phyloP scores from a whole-genome alignment of 371 early-diverging fungal genomes.

The Chytridiales sp. region DNA sequence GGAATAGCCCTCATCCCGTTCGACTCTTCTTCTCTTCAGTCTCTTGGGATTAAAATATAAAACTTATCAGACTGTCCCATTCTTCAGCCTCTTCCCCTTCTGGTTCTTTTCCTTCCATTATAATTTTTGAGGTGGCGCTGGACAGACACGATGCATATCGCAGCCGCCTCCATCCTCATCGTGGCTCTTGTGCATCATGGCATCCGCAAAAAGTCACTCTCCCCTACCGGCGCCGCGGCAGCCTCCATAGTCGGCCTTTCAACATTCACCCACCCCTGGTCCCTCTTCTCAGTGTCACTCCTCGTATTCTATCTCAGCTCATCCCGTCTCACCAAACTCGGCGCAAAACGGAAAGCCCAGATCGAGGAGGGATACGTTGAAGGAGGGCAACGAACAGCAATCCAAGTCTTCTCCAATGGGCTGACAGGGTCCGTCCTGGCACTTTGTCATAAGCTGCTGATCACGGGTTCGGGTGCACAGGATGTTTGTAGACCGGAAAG shows the following conservation, averaged over 20 bases:
- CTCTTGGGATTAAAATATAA: too few relatives aligned
- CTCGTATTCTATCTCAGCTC: conserved; percentile 74
- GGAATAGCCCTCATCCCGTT: too few relatives aligned
- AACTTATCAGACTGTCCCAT: too few relatives aligned
- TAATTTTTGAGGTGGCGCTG: too few relatives aligned
- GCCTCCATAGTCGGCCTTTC: conserved; percentile 72
- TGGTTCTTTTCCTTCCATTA: too few relatives aligned
- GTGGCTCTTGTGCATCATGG: conserved; percentile 54
- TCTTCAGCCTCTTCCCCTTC: too few relatives aligned
- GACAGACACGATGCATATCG: conserved; percentile 23
- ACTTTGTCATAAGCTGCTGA: conserved; percentile 52
- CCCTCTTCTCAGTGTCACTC: conserved; percentile 59
- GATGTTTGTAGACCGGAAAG: not conserved
- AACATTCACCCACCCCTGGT: conserved; percentile 65
- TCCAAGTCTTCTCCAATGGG: conserved; percentile 83
- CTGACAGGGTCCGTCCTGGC: conserved; percentile 66
- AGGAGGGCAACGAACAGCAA: conserved; percentile 62
- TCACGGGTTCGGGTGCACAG: not conserved
- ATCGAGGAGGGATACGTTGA: conserved; percentile 57
- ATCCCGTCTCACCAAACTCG: conserved; percentile 76
- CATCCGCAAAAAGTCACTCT: conserved; percentile 66
- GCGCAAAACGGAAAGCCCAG: conserved; percentile 62
- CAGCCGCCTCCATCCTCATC: conserved; percentile 40
- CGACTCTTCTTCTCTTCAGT: too few relatives aligned
- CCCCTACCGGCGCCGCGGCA: conserved; percentile 67